Evolutionary conservation across 768 basidiomycete genomes (phyloP), one percentile per base, ranked within the genome.

Genomic region (Xerocomellus dryophilus): DNA sequence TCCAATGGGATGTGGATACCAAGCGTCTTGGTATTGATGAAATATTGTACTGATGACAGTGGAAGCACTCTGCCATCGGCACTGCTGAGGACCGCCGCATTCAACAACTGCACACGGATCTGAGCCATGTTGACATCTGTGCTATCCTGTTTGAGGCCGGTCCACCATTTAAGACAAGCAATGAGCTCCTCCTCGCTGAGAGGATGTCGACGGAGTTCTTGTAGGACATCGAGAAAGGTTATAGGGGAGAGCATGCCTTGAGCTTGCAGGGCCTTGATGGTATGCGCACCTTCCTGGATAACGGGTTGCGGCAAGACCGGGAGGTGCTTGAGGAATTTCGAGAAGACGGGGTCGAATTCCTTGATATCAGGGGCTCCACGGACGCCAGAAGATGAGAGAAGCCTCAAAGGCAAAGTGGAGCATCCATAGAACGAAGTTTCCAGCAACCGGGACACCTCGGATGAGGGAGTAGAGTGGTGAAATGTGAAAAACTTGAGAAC

Each of bases 81-180:
- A 17, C 67, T 71, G 18, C 64, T 67, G 21, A 97, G 69, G 14
- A 96, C 77, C 2, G 85, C 85, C 5, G 85, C 86, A 56, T 85
- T 78, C 17, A 96, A 71, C 17, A 98, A 76, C 52, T 90, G 79
- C 3, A 65, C 75, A 58, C 77, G 85, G 56, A 77, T 77, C 18
- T 75, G 73, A 14, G 71, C 56, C 44, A 81, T 70, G n/a, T 76
- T 69, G 14, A 71, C 46, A 14, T 65, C 59, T 35, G 61, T 68
- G 36, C 65, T 66, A 23, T 74, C 73, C 62, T 64, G 72, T 51
- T 70, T 73, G 15, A 81, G 66, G 18, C 61, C 55, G 27, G 79
- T 75, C 90, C 94, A 94, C 96, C 97, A 98, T 53, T 82, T 82
- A 57, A 98, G 73, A 69, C 90, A 93, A 3, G 83, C 84, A n/a